Conservation (phyloP, 129 eudicot species). For the Flaveria bidentis region DNA sequence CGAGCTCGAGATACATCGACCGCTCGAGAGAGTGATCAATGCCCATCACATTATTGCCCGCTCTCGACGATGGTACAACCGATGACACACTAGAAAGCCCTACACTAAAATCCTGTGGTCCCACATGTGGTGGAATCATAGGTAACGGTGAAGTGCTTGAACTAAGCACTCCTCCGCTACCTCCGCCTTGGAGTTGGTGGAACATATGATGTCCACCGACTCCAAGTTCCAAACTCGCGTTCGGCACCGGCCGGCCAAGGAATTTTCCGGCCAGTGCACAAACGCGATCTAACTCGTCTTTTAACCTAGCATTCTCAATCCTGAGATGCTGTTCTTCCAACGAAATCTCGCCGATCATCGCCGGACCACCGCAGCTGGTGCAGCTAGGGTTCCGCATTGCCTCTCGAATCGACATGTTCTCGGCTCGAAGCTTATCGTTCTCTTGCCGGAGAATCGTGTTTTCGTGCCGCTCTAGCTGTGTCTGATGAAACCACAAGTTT, state of each 20-base stretch:
- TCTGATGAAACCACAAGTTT: slow-evolving; percentile 40
- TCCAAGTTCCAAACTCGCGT: slow-evolving; percentile 85
- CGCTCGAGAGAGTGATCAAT: slow-evolving; percentile 74
- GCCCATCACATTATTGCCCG: slow-evolving; percentile 42
- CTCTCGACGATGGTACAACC: slow-evolving; percentile 49
- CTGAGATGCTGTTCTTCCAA: slow-evolving; percentile 90
- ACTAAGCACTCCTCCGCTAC: slow-evolving; percentile 39
- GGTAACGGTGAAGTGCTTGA: slow-evolving; percentile 51
- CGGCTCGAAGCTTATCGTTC: slow-evolving; percentile 89
- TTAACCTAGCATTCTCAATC: slow-evolving; percentile 81
- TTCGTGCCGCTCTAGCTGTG: slow-evolving; percentile 94
- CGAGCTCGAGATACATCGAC: slow-evolving; percentile 90
- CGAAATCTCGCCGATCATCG: slow-evolving; percentile 86
- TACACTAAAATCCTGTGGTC: slow-evolving; percentile 60
- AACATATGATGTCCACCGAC: slow-evolving; percentile 64
- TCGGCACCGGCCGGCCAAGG: slow-evolving; percentile 87
- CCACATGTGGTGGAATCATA: slow-evolving; percentile 43
- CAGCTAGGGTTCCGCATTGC: slow-evolving; percentile 97
- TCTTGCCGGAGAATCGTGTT: slow-evolving; percentile 90
- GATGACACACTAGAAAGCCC: slow-evolving; percentile 56
- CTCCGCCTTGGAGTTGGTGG: slow-evolving; percentile 28
- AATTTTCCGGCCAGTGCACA: slow-evolving; percentile 83
- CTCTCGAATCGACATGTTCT: slow-evolving; percentile 91
- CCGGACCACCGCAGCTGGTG: slow-evolving; percentile 93
- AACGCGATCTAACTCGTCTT: slow-evolving; percentile 90